phyloP scores from a whole-genome alignment of 2,329 filamentous ascomycete genomes.

The Fonsecaea monophora region DNA sequence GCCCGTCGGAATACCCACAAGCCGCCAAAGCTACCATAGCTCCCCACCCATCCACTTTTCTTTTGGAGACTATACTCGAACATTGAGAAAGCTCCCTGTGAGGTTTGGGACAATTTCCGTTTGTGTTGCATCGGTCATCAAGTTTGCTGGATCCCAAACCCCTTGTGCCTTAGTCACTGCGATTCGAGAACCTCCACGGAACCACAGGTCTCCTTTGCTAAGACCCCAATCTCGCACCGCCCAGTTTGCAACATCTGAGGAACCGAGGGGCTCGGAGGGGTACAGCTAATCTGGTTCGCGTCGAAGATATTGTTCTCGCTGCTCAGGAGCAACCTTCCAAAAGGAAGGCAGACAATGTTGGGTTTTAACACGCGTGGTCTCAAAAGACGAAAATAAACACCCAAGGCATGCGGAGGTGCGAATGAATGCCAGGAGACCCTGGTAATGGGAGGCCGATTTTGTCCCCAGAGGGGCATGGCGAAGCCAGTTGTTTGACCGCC shows the following conservation, averaged over 20 bases:
- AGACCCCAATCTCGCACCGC: constrained; percentile 20
- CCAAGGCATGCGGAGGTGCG: background rate
- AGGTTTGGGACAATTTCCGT: constrained; percentile 33
- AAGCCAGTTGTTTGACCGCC: background rate
- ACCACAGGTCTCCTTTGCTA: constrained; percentile 19
- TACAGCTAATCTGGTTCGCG: background rate
- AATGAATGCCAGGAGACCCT: background rate
- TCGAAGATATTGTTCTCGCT: constrained; percentile 1
- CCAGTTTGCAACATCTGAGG: constrained; percentile 7
- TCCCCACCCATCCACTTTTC: constrained; percentile 26
- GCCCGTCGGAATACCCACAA: constrained; percentile 36
- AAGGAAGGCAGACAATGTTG: background rate
- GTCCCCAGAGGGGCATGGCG: background rate
- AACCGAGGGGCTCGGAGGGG: constrained; percentile 23
- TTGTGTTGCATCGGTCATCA: constrained; percentile 27
- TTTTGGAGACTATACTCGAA: constrained; percentile 13
- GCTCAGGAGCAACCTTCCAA: background rate
- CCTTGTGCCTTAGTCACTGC: constrained; percentile 11
- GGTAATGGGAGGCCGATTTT: background rate
- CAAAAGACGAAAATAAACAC: background rate
- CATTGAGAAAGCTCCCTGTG: constrained; percentile 20
- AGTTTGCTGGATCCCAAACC: constrained; percentile 12
- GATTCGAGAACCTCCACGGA: constrained; percentile 32
- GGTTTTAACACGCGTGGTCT: background rate
- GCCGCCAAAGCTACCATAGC: constrained; percentile 26